Evolutionary conservation across 345 rosid species (phyloP).

Genomic region (Psidium guajava): DNA sequence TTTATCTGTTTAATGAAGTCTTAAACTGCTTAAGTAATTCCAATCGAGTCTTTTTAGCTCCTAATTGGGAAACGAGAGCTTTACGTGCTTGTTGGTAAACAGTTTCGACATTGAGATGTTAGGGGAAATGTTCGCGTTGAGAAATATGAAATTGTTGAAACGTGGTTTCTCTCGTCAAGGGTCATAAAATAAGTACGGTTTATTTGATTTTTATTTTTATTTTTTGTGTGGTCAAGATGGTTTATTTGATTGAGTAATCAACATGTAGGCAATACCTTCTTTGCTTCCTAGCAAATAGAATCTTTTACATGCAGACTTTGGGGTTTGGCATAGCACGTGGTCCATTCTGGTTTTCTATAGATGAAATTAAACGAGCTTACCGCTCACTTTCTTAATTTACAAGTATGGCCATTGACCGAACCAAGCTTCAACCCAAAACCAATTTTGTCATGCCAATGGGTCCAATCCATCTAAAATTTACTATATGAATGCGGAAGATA

Average conservation of each 20-base stretch:
- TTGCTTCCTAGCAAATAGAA: background rate
- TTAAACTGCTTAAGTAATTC: background rate
- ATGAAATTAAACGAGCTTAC: background rate
- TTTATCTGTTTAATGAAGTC: fast-evolving
- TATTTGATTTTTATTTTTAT: too few species aligned
- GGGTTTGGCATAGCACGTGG: background rate
- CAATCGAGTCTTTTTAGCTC: too few species aligned
- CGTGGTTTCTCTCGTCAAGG: background rate
- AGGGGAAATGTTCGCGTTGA: background rate
- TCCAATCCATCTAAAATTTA: background rate
- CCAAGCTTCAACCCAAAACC: background rate
- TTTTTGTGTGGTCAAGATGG: too few species aligned
- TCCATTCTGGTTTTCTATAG: background rate
- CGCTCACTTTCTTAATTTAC: background rate
- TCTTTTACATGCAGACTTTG: background rate
- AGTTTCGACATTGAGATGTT: background rate
- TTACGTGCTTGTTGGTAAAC: background rate
- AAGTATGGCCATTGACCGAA: background rate
- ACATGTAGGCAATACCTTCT: too few species aligned
- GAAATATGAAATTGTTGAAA: background rate
- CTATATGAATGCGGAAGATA: background rate
- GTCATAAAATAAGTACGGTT: too few species aligned
- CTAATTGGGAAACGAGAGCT: too few species aligned
- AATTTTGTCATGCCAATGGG: background rate
- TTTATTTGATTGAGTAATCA: too few species aligned